Conservation (phyloP, 208 protist genomes). For the Trichomonas tenax region DNA sequence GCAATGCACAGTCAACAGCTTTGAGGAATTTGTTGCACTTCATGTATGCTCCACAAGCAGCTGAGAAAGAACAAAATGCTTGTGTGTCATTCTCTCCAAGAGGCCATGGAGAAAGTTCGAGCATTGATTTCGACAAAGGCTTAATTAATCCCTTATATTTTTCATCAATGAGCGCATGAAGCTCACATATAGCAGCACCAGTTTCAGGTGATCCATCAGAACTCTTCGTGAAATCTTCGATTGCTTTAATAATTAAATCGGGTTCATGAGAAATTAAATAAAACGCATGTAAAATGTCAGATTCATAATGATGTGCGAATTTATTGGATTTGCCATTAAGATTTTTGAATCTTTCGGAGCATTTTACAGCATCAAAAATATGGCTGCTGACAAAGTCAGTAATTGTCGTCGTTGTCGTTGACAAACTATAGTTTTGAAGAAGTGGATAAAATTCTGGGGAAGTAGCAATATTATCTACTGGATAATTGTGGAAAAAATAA, state of each 20-base stretch:
- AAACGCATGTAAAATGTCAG: neutral
- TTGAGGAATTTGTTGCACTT: neutral
- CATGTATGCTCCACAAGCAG: neutral
- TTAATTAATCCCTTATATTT: neutral
- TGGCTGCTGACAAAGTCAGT: neutral
- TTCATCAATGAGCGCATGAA: neutral
- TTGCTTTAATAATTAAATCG: neutral
- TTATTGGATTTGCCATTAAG: neutral
- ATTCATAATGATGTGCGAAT: neutral
- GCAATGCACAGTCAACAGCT: neutral
- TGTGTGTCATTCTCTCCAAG: neutral
- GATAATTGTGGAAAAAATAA: neutral
- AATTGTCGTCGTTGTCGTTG: neutral
- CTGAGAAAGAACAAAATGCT: neutral
- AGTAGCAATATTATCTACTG: neutral
- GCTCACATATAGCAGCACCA: neutral
- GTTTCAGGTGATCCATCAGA: neutral
- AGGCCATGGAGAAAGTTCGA: neutral
- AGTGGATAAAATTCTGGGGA: neutral
- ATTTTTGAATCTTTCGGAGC: neutral
- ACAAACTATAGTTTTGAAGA: neutral
- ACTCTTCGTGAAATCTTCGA: neutral
- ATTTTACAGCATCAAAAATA: neutral
- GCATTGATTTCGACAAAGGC: neutral
- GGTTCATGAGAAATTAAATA: neutral